Evolutionary conservation across 2,329 filamentous ascomycete species (phyloP), one percentile per base, ranked within the genome.

Genomic region (Fusarium buxicola): DNA sequence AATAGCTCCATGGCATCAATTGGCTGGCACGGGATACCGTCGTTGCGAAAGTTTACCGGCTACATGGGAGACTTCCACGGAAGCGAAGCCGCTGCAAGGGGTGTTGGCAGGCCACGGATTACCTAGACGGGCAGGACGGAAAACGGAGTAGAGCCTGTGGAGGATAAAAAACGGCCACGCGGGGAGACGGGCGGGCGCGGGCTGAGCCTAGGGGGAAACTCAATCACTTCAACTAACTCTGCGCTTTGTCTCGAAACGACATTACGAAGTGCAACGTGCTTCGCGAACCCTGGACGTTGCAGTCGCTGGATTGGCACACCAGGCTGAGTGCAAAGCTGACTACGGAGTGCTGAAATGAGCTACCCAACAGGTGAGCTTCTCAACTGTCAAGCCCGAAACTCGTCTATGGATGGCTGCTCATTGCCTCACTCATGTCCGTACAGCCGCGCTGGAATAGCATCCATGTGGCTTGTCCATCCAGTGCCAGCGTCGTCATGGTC

Each of bases 301-400:
- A 65, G 57, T 38, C 39, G 56, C 47, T 40, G 46, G 60, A 61
- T 57, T 64, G 56, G 46, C 60, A 64, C 60, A 65, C 60, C 55
- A 65, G 40, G 10, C 21, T 47, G 36, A 60, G 32, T 36, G 50
- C 30, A n/a, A n/a, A n/a, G n/a, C n/a, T n/a, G n/a, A n/a, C 15
- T 25, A 27, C 12, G 28, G 24, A 18, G 16, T 39, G 27, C 35
- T 39, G 13, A 7, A 13, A 34, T 31, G 27, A 15, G 8, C 21
- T 5, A 34, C 9, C 34, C 18, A 9, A 18, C 15, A 21, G 31
- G 10, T 21, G 21, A 21, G 6, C 21, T 21, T 16, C 43, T 31
- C 28, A 13, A 31, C 28, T 45, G 43, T n/a, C 10, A 4, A 21
- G 4, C 21, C 21, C 21, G 16, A 40, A 11, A n/a, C 25, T 9